Evolutionary conservation across 2,329 filamentous ascomycete species (phyloP).

Genomic region (Fusarium euwallaceae): DNA sequence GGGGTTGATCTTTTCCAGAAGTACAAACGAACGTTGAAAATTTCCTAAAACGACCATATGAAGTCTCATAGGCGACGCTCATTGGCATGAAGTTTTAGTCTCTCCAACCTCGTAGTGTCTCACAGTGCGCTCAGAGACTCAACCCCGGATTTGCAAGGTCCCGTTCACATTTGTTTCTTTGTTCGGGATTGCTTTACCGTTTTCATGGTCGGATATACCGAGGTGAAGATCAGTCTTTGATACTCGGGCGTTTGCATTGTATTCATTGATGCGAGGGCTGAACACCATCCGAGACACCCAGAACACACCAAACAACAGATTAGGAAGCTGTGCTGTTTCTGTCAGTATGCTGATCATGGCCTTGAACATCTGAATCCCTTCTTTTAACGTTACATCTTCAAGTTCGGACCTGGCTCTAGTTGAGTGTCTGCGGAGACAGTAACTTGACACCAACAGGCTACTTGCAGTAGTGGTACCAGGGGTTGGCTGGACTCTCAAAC

Average conservation of each 20-base stretch:
- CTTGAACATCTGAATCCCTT: neutral
- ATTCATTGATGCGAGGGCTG: neutral
- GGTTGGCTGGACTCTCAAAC: neutral
- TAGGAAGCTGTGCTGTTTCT: neutral
- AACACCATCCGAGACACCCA: neutral
- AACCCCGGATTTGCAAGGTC: neutral
- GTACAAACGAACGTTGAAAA: neutral
- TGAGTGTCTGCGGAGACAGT: neutral
- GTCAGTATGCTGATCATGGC: neutral
- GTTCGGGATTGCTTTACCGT: neutral
- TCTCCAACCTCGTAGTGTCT: slow-evolving; percentile 17
- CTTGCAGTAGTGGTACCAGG: neutral
- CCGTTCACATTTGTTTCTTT: neutral
- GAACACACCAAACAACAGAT: neutral
- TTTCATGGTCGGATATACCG: slow-evolving; percentile 2
- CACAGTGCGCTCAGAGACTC: neutral
- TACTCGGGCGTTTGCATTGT: neutral
- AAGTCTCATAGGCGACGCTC: slow-evolving; percentile 17
- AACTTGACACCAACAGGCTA: neutral
- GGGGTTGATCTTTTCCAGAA: neutral
- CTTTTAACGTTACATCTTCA: neutral
- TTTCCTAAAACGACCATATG: slow-evolving; percentile 6
- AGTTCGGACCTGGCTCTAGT: neutral
- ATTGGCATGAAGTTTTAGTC: slow-evolving; percentile 8
- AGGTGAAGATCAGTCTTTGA: neutral